A percentile compares a stretch with the other conserved stretches of the same genome.
Evolutionary conservation across 805 yeast genomes (phyloP).

Genomic region (Blastobotrys americana): DNA sequence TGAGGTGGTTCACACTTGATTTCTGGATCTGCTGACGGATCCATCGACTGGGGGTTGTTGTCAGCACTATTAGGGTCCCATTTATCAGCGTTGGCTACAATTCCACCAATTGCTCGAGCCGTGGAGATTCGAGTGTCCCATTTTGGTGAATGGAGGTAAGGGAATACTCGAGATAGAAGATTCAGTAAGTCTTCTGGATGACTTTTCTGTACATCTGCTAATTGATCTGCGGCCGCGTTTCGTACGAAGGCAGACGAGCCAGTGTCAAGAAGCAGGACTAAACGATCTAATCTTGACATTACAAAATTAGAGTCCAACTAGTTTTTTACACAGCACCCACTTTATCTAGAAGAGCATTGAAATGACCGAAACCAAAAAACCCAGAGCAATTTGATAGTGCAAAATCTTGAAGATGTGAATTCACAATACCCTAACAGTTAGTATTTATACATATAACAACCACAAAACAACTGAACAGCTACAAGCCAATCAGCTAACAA

Average conservation of each 20-base stretch:
- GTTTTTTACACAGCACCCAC: not conserved
- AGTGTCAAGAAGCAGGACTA: slow-evolving; percentile 54
- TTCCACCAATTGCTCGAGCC: slow-evolving; percentile 90
- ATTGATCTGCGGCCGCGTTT: slow-evolving; percentile 94
- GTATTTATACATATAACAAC: too few species aligned
- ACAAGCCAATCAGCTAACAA: too few species aligned
- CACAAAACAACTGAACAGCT: too few species aligned
- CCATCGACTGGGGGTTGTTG: slow-evolving; percentile 11
- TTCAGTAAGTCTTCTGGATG: slow-evolving; percentile 91
- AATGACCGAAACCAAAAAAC: not conserved
- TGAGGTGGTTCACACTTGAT: slow-evolving; percentile 19
- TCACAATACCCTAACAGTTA: too few species aligned
- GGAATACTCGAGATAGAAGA: slow-evolving; percentile 80
- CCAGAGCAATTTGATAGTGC: not conserved
- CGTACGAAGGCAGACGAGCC: slow-evolving; percentile 92
- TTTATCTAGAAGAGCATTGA: not conserved
- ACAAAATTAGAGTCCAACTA: not conserved
- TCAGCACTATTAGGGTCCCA: slow-evolving; percentile 76
- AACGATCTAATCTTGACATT: slow-evolving; percentile 5
- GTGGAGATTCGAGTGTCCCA: slow-evolving; percentile 98
- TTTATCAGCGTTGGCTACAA: slow-evolving; percentile 62
- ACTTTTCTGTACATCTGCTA: slow-evolving; percentile 85
- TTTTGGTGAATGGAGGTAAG: slow-evolving; percentile 69
- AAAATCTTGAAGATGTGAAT: too few species aligned
- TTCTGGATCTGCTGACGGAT: not conserved